Evolutionary conservation across 495 filamentous ascomycete genomes (phyloP).

Genomic region (Parachaetomium inaequale): DNA sequence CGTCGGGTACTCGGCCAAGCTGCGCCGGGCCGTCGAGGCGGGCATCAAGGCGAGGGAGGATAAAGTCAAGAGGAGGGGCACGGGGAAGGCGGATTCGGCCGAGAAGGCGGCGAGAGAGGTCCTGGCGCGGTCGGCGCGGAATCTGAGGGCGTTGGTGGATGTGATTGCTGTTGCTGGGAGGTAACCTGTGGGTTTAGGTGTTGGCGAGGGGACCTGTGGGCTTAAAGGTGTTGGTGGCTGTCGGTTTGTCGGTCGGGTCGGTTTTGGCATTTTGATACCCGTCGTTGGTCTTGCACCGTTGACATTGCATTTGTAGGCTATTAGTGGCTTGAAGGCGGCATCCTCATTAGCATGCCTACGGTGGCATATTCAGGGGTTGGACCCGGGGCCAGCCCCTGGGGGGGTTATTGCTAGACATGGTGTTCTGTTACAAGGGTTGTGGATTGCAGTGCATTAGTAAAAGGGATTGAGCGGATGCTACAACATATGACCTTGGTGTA

Average conservation of each 20-base stretch:
- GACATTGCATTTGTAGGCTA: conserved; percentile 3
- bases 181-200: neutral
- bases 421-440: no score
- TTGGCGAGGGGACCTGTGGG: no score
- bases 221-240: neutral
- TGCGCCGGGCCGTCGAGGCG: conserved; percentile 53
- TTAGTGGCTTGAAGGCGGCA: neutral
- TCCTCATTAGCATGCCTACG: neutral
- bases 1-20: conserved; percentile 41
- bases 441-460: neutral
- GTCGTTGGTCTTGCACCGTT: neutral
- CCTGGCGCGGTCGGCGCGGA: conserved; percentile 41
- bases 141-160: conserved; percentile 34
- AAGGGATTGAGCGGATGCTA: neutral
- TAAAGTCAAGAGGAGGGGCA: conserved; percentile 38
- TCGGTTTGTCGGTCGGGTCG: neutral
- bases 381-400: neutral
- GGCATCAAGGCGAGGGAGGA: conserved; percentile 63
- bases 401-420: no score
- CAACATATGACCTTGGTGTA: neutral
- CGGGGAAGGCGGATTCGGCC: conserved; percentile 32
- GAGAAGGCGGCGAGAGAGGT: conserved; percentile 31
- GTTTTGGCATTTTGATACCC: conserved; percentile 13
- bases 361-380: neutral
- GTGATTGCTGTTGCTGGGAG: conserved; percentile 31